These are phyloP conservation scores for Capsella rubella DNA, from an alignment of 441 rosid species.

Conservation along the genomic window DNA sequence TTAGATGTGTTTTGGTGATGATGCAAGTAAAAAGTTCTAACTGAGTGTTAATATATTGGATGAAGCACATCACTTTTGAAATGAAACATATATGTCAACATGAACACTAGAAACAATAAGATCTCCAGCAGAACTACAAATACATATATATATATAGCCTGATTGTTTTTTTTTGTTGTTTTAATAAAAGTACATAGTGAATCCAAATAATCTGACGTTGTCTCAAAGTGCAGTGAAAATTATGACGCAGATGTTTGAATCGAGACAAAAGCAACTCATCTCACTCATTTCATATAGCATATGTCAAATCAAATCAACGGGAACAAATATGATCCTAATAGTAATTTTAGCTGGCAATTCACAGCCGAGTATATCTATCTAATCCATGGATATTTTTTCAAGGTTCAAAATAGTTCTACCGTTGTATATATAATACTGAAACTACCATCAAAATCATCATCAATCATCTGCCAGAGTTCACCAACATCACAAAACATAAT, in stretches of 20 bases:
- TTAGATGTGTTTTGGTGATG: not conserved
- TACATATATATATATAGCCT: no score
- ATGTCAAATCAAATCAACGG: conserved; percentile 30
- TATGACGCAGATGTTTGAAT: conserved; percentile 7
- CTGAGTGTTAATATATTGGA: not conserved
- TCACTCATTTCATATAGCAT: conserved; percentile 4
- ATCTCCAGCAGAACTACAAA: no score
- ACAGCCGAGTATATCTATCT: conserved; percentile 1
- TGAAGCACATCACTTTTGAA: not conserved
- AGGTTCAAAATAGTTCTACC: not conserved
- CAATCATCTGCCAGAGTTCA: not conserved
- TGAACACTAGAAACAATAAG: not conserved
- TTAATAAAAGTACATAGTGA: not conserved
- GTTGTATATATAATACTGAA: not conserved
- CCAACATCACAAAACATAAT: not conserved
- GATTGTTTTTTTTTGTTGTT: no score
- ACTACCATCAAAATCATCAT: not conserved
- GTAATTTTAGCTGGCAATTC: not conserved
- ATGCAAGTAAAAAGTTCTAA: not conserved
- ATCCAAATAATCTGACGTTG: no score
- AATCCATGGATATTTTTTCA: not conserved
- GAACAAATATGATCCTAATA: conserved; percentile 17
- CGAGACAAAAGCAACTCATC: conserved; percentile 12
- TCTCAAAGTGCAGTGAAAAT: not conserved
- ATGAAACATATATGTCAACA: not conserved